Percentiles rank a stretch among this genome's conserved stretches.
These are phyloP conservation scores for Cyclotella choctawhatcheeana DNA, from an alignment of 108 stramenopile species.

Conservation along the genomic window DNA sequence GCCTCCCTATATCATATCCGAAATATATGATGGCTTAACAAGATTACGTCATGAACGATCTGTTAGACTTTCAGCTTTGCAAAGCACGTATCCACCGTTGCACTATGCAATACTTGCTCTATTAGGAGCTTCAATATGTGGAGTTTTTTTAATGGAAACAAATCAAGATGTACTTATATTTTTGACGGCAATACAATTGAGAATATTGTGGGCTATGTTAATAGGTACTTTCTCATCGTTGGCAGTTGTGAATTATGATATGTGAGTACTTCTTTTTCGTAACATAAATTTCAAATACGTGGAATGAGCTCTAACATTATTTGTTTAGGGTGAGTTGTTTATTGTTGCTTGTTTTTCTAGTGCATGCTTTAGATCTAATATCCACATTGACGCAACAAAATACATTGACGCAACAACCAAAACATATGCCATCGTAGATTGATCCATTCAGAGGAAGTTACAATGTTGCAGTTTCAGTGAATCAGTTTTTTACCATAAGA, in stretches of 20 bases:
- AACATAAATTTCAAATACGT: too few relatives aligned
- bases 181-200: conserved; percentile 68
- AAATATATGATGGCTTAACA: conserved; percentile 54
- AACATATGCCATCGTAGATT: too few relatives aligned
- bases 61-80: conserved; percentile 54
- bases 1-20: conserved; percentile 34
- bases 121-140: conserved; percentile 50
- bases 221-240: conserved; percentile 68
- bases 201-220: conserved; percentile 70
- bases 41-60: conserved; percentile 58
- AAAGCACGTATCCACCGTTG: conserved; percentile 53
- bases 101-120: conserved; percentile 58
- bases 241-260: conserved; percentile 64
- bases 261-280: conserved; percentile 26
- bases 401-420: too few relatives aligned
- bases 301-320: too few relatives aligned
- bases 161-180: conserved; percentile 67
- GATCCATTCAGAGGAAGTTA: conserved; percentile 58
- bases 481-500: conserved; percentile 75
- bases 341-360: too few relatives aligned
- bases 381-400: too few relatives aligned
- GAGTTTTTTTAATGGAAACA: conserved; percentile 63
- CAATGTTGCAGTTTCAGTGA: conserved; percentile 49
- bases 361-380: too few relatives aligned
- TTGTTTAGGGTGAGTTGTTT: too few relatives aligned